Evolutionary conservation across 75 land plant genomes (phyloP), one percentile per base, ranked within the genome.

Genomic region (Pinus tabuliformis): DNA sequence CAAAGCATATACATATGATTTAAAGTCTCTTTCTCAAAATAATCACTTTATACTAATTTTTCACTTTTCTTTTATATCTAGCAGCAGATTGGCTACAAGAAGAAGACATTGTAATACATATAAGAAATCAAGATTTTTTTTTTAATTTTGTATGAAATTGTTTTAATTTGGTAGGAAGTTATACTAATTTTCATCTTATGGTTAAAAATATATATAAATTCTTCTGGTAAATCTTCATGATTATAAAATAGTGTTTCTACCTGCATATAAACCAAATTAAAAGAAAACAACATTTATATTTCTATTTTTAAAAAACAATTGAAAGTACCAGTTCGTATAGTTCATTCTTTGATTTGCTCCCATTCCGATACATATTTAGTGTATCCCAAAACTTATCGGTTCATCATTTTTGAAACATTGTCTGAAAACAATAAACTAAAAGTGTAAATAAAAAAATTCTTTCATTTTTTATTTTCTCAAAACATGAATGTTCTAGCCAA

Each of bases 201-300:
- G 99, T 95, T 21, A 94, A 81, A 76, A 96, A 94, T n/a, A 66
- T 85, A 82, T 18, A 88, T 85, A 76, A 96, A 94, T 76, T 96
- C 99, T 11, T 87, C 90, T 20, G 92, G 86, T 59, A 96, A 74
- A 83, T 94, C 97, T 36, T 70, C 62, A 76, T 94, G 95, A 15
- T 90, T 80, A 14, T 77, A 58, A 78, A 96, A 94, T 16, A 96
- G 84, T 1, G 39, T 6, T 42, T 92, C 88, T 36, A 96, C 91
- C 96, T 93, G 81, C 62, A 76, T 12, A 42, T 0, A 70, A 16
- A 70, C 28, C 42, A 7, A 7, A 45, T n/a, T 42, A 14, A 17
- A 70, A 20, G 4, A 5, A 4, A 42, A n/a, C 11, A 42, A 4
- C 49, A 39, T 6, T 12, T 30, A 5, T 7, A 3, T 68, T 33